Base-by-base conservation (phyloP, 1,284 basidiomycete genomes). In the Coniophora puteana region DNA sequence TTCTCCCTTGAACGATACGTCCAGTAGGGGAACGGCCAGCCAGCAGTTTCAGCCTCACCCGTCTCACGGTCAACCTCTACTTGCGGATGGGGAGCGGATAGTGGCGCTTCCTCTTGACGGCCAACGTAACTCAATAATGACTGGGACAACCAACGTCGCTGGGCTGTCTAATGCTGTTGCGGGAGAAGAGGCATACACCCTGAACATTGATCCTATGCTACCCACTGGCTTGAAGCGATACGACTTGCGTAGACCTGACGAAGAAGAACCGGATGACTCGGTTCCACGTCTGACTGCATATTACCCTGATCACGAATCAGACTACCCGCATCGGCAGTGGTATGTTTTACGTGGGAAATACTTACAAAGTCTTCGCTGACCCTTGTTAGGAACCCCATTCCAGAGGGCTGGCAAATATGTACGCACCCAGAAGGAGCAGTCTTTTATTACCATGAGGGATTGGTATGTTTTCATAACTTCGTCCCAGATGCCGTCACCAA, bases 381-480 rank as follows among this genome's bases (percentile, higher is more conserved):
- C 4, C 0, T 39, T 46, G 35, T 16, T 23, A 60, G 58, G 14
- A 33, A 21, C 0, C 2, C 5, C 5, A 16, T 43, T 3, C 58
- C 54, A 0, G 12, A 25, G 2, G 62, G 54, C 1, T 65, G 59
- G 59, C 27, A 1, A n/a, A 49, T 55, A 1, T 41, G 39, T 26
- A 43, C 44, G 4, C 59, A 61, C 13, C 59, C 59, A 18, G 59
- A 61, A 33, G 59, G 59, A 11, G 59, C 41, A 27, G 52, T 50
- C 5, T 61, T 62, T 29, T 61, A 48, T 13, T 41, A 62, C 27
- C 52, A 64, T 28, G 14, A 14, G 7, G 25, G 16, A 45, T 61
- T 54, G 16, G 8, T 8, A 26, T 8, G 8, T 26, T 14, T 10
- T 35, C 12, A 2, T 25, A 12, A 22, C 8, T 38, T 13, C 3